These are phyloP conservation scores for Pisolithus orientalis DNA, from an alignment of 768 basidiomycete genomes.

Conservation along the genomic window DNA sequence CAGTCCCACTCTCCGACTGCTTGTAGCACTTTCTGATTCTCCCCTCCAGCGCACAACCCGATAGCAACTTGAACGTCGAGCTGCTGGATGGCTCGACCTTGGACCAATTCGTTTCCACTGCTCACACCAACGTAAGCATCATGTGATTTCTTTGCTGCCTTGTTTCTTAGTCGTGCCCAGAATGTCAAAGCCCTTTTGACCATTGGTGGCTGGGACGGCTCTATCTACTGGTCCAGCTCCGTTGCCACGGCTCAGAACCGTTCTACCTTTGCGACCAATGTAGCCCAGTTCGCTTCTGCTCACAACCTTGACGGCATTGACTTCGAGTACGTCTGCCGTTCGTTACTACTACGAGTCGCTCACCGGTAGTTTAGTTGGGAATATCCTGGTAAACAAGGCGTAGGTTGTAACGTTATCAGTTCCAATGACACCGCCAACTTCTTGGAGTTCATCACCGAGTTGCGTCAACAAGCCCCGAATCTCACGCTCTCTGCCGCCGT, in stretches of 20 bases:
- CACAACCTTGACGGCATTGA: conserved; percentile 61
- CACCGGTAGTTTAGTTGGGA: conserved; percentile 59
- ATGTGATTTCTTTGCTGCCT: too few species aligned
- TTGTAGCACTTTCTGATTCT: neutral
- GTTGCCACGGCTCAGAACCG: conserved; percentile 51
- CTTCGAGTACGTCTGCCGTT: conserved; percentile 46
- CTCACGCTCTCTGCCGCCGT: conserved; percentile 71
- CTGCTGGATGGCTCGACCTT: conserved; percentile 5
- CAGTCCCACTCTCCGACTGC: neutral
- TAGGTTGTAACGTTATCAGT: conserved; percentile 62
- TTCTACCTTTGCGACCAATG: conserved; percentile 49
- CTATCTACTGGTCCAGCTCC: conserved; percentile 52
- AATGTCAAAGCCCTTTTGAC: conserved; percentile 52
- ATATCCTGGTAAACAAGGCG: conserved; percentile 65
- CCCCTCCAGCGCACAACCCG: conserved; percentile 18
- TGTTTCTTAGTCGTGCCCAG: conserved; percentile 23
- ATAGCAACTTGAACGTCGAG: conserved; percentile 7
- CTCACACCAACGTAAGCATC: conserved; percentile 18
- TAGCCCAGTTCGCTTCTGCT: conserved; percentile 39
- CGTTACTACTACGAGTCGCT: neutral
- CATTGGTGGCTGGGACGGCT: conserved; percentile 66
- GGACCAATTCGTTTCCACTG: conserved; percentile 19
- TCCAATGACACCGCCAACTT: conserved; percentile 71
- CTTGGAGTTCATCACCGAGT: conserved; percentile 65
- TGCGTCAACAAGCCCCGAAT: conserved; percentile 50